Conservation (phyloP, 1,284 basidiomycete species). For the Hemileia vastatrix region DNA sequence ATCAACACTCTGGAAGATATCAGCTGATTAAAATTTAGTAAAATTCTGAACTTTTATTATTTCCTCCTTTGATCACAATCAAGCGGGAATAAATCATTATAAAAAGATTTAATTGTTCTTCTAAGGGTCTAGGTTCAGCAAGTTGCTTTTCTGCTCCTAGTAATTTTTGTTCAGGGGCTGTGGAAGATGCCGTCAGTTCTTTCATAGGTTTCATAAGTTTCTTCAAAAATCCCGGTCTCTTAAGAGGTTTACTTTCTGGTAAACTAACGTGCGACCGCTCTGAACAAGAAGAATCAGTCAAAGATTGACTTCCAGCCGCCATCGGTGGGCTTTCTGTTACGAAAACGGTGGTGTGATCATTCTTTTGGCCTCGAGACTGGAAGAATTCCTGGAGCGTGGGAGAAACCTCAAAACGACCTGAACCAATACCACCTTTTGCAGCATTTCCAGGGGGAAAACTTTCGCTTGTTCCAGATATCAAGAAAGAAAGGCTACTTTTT, state of each 20-base stretch:
- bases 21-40: neutral
- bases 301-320: neutral
- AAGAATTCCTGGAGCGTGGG: no score
- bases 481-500: slow-evolving; percentile 8
- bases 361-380: neutral
- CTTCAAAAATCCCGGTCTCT: neutral
- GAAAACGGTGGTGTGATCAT: neutral
- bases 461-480: neutral
- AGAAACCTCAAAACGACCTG: no score
- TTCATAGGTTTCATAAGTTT: neutral
- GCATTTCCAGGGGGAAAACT: neutral
- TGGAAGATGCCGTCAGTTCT: neutral
- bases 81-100: slow-evolving; percentile 7
- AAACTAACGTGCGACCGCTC: neutral
- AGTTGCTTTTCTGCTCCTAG: slow-evolving; percentile 1
- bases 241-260: neutral
- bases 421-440: neutral
- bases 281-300: neutral
- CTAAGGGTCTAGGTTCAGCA: neutral
- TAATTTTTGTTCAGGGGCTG: neutral
- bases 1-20: neutral
- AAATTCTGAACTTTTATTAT: slow-evolving; percentile 2
- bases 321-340: neutral
- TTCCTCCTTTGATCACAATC: neutral
- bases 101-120: slow-evolving; percentile 7